Evolutionary conservation across 768 basidiomycete species (phyloP).

Genomic region (Tylopilus rubrobrunneus): DNA sequence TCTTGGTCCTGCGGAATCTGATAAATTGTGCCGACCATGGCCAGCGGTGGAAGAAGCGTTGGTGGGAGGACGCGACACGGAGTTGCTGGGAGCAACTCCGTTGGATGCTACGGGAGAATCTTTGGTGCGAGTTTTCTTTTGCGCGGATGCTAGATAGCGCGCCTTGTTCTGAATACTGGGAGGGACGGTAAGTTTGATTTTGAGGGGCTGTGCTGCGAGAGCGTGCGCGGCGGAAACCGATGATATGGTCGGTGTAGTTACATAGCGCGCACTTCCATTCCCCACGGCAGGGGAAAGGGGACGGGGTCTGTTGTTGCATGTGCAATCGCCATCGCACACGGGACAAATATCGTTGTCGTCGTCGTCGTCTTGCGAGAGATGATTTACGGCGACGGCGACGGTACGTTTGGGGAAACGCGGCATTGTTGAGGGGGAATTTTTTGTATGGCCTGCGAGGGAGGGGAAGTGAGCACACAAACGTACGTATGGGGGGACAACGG

Average conservation of each 20-base stretch:
- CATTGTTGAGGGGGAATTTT: conserved; percentile 58
- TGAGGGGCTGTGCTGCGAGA: conserved; percentile 40
- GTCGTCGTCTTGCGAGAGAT: conserved; percentile 47
- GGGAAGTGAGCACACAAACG: conserved; percentile 22
- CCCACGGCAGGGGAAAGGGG: conserved; percentile 28
- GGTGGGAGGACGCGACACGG: conserved; percentile 10
- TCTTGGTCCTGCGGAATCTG: conserved; percentile 33
- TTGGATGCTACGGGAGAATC: conserved; percentile 33
- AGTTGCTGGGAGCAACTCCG: conserved; percentile 33
- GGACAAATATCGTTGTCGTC: conserved; percentile 88
- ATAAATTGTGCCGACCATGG: conserved; percentile 18
- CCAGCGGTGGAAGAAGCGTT: conserved; percentile 26
- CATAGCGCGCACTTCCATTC: conserved; percentile 37
- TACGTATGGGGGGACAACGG: conserved; percentile 19
- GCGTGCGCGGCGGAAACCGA: conserved; percentile 30
- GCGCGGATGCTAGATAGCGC: conserved; percentile 21
- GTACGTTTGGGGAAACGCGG: conserved; percentile 68
- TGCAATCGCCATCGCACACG: conserved; percentile 88
- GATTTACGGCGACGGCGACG: conserved; percentile 45
- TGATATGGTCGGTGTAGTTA: conserved; percentile 37
- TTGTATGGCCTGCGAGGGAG: conserved; percentile 35
- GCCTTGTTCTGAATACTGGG: conserved; percentile 49
- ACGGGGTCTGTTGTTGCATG: conserved; percentile 53
- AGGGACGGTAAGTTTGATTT: conserved; percentile 72
- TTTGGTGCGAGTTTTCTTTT: conserved; percentile 28